Evolutionary conservation across 2,329 filamentous ascomycete genomes (phyloP).

Genomic region (Aureobasidium musti): DNA sequence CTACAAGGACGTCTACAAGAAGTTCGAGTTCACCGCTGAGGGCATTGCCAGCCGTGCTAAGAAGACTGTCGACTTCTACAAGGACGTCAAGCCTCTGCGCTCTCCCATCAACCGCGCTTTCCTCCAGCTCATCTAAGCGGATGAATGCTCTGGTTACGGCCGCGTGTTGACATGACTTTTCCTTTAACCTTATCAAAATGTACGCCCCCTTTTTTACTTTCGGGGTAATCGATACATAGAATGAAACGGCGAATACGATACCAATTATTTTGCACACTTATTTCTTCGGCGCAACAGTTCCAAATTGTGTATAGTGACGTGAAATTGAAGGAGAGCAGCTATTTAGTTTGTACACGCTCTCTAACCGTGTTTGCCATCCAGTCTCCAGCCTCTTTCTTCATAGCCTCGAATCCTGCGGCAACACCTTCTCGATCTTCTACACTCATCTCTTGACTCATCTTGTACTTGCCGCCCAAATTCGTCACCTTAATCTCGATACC

Average conservation of each 20-base stretch:
- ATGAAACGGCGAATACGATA: constrained; percentile 28
- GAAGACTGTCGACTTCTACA: constrained; percentile 95
- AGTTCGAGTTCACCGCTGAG: constrained; percentile 99
- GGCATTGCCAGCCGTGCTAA: constrained; percentile 93
- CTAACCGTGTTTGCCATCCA: constrained; percentile 28
- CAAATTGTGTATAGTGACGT: background rate
- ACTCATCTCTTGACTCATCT: constrained; percentile 65
- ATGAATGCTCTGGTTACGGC: constrained; percentile 20
- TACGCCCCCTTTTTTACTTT: background rate
- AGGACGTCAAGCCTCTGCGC: constrained; percentile 82
- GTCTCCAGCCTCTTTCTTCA: constrained; percentile 44
- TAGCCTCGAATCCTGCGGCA: constrained; percentile 55
- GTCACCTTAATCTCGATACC: constrained; percentile 59
- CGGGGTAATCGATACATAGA: constrained; percentile 27
- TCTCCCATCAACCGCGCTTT: constrained; percentile 97
- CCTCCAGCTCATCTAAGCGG: constrained; percentile 83
- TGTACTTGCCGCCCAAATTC: constrained; percentile 62
- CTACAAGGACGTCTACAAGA: constrained; percentile 98
- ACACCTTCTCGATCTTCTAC: constrained; percentile 59
- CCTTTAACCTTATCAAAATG: constrained; percentile 21
- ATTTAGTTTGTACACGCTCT: constrained; percentile 16
- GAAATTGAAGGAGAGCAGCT: background rate
- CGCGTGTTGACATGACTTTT: constrained; percentile 26
- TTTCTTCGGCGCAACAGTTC: too few species aligned
- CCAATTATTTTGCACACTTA: constrained; percentile 14